Evolutionary conservation across 441 rosid species (phyloP).

Genomic region (Flueggea neowawraea): DNA sequence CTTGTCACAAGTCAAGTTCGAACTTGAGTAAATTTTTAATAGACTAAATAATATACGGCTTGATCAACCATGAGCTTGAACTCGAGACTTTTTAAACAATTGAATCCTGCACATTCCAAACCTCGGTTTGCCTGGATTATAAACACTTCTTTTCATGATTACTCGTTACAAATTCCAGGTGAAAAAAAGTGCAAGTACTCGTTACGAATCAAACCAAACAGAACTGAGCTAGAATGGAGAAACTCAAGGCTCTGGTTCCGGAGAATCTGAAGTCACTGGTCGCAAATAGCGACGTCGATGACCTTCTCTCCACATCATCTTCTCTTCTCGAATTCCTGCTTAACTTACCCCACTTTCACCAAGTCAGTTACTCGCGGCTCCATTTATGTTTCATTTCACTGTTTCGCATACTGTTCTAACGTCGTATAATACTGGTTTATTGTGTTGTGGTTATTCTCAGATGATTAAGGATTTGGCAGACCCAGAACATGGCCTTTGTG

Average conservation of each 20-base stretch:
- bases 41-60: too few relatives aligned
- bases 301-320: slow-evolving; percentile 39
- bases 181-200: too few relatives aligned
- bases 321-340: slow-evolving; percentile 46
- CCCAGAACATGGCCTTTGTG: slow-evolving; percentile 41
- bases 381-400: background rate
- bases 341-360: slow-evolving; percentile 52
- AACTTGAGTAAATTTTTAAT: too few relatives aligned
- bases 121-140: too few relatives aligned
- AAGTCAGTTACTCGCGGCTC: slow-evolving; percentile 23
- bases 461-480: slow-evolving; percentile 42
- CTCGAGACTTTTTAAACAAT: too few relatives aligned
- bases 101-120: too few relatives aligned
- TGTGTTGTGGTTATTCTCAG: slow-evolving; percentile 13
- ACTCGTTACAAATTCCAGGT: too few relatives aligned
- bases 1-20: too few relatives aligned
- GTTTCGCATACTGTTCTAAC: background rate
- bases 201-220: too few relatives aligned
- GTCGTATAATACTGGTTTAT: background rate
- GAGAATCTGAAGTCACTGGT: slow-evolving; percentile 35
- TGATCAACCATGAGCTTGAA: too few relatives aligned
- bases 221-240: slow-evolving; percentile 53
- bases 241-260: slow-evolving; percentile 51
- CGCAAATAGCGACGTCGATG: slow-evolving; percentile 31
- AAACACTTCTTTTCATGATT: too few relatives aligned